These are phyloP conservation scores for Wickerhamiella shivajii DNA, from an alignment of 805 yeast species.

Conservation along the genomic window DNA sequence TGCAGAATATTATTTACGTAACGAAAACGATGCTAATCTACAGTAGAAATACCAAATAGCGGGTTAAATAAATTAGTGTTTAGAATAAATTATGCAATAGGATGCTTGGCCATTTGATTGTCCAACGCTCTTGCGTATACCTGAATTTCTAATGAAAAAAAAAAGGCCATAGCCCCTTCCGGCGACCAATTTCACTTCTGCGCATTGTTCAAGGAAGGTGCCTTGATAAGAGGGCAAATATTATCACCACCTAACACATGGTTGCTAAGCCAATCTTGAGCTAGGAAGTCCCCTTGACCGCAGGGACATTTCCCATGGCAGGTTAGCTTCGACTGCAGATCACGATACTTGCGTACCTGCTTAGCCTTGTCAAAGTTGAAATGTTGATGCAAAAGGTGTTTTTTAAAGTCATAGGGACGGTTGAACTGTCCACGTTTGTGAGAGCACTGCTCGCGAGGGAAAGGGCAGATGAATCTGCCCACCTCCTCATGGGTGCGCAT, in stretches of 20 bases:
- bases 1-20: no score
- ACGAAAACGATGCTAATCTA: no score
- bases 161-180: no score
- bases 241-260: slow-evolving; percentile 28
- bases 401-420: slow-evolving; percentile 54
- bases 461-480: slow-evolving; percentile 43
- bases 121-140: no score
- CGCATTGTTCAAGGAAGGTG: not conserved
- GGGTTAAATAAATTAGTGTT: no score
- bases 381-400: slow-evolving; percentile 47
- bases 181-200: no score
- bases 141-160: no score
- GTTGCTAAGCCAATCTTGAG: slow-evolving; percentile 39
- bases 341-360: slow-evolving; percentile 31
- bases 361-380: slow-evolving; percentile 37
- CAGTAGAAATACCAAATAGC: no score
- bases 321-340: slow-evolving; percentile 37
- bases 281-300: slow-evolving; percentile 31
- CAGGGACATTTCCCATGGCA: slow-evolving; percentile 42
- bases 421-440: slow-evolving; percentile 51
- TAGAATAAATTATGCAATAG: not conserved
- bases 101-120: no score
- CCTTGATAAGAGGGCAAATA: slow-evolving; percentile 5
- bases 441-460: slow-evolving; percentile 38
- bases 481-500: slow-evolving; percentile 45